These are phyloP conservation scores for Cucurbita argyrosperma DNA, from an alignment of 306 rosid species.

Conservation along the genomic window DNA sequence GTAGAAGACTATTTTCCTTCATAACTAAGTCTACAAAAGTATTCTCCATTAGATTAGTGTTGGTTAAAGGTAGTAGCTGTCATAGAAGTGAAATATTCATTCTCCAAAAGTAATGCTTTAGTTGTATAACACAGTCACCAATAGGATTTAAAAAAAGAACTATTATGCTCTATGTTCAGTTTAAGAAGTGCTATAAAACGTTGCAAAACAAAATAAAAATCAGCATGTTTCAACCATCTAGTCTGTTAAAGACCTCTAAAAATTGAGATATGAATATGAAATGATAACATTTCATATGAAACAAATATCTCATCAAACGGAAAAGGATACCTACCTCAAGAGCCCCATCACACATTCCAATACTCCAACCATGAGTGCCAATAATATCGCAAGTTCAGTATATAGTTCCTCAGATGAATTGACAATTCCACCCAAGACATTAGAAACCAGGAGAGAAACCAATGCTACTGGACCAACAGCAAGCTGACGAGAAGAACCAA, in stretches of 20 bases:
- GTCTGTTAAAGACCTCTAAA: neutral
- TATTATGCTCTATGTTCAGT: neutral
- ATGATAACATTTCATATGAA: neutral
- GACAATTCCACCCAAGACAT: conserved; percentile 61
- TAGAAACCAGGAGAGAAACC: conserved; percentile 86
- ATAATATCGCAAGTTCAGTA: conserved; percentile 73
- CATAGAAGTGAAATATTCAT: neutral
- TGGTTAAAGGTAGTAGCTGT: neutral
- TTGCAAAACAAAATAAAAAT: neutral
- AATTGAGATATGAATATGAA: neutral
- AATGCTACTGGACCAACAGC: conserved; percentile 99
- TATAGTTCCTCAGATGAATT: conserved; percentile 65
- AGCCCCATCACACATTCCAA: conserved; percentile 90
- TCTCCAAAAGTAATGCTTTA: neutral
- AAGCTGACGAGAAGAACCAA: conserved; percentile 98
- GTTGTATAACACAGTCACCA: neutral
- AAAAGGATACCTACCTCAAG: conserved; percentile 42
- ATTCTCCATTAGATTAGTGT: neutral
- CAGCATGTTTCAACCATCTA: neutral
- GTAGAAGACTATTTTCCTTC: neutral
- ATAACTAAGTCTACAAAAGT: neutral
- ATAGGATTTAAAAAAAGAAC: neutral
- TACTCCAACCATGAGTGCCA: conserved; percentile 94
- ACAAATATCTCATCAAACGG: neutral
- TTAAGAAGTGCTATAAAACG: neutral